Conservation (phyloP, 1,284 basidiomycete species). For the Papiliotrema flavescens region DNA sequence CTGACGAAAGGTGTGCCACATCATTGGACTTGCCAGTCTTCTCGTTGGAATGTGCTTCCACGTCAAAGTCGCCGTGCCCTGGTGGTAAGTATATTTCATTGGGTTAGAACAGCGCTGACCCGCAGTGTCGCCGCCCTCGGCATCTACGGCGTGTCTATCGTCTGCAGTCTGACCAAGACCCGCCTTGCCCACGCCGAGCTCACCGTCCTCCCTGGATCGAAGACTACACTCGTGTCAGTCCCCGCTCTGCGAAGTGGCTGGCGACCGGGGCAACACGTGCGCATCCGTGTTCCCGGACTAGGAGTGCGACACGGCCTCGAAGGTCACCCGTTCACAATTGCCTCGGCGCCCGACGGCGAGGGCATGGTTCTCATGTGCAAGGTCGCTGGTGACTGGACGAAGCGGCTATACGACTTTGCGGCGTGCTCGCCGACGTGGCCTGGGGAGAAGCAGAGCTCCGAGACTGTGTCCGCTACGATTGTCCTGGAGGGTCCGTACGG, state of each 20-base stretch:
- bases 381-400: constrained; percentile 44
- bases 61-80: constrained; percentile 66
- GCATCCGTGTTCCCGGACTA: constrained; percentile 41
- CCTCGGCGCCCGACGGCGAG: constrained; percentile 43
- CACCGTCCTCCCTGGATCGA: constrained; percentile 31
- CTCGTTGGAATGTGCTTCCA: constrained; percentile 78
- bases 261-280: constrained; percentile 50
- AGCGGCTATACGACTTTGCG: constrained; percentile 30
- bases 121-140: constrained; percentile 57
- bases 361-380: constrained; percentile 45
- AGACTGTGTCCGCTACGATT: constrained; percentile 16
- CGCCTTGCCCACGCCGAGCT: constrained; percentile 38
- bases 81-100: constrained; percentile 45
- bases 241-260: constrained; percentile 44
- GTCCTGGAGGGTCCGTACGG: constrained; percentile 48
- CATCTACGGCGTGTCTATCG: constrained; percentile 41
- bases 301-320: constrained; percentile 29
- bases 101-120: neutral
- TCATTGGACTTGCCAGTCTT: constrained; percentile 69
- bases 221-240: constrained; percentile 42
- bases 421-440: neutral
- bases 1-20: constrained; percentile 48
- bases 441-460: neutral
- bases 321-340: constrained; percentile 50
- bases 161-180: constrained; percentile 37